phyloP scores from a whole-genome alignment of 805 yeast species.

The Candida pini region DNA sequence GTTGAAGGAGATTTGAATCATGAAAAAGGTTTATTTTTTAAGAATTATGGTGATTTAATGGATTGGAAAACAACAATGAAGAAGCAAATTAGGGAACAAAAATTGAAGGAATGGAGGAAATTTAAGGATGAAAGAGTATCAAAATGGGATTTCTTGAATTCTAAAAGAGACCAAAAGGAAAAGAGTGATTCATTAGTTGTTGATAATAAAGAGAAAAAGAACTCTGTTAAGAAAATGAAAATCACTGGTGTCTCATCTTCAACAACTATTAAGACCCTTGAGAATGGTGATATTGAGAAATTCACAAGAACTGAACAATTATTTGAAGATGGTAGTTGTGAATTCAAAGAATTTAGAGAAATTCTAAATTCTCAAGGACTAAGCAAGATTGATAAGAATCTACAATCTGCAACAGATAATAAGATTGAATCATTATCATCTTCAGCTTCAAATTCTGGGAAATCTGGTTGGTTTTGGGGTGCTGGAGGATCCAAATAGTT shows the following conservation, averaged over 20 bases:
- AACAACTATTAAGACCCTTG: constrained; percentile 31
- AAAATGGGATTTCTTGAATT: constrained; percentile 21
- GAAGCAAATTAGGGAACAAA: constrained; percentile 35
- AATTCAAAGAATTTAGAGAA: constrained; percentile 33
- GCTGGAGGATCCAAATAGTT: constrained; percentile 2
- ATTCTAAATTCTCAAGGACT: no score
- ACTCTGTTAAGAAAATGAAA: constrained; percentile 13
- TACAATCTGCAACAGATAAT: no score
- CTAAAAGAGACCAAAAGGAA: neutral
- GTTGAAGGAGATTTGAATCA: constrained; percentile 35
- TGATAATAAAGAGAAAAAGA: constrained; percentile 23
- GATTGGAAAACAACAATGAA: constrained; percentile 62
- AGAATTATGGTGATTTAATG: constrained; percentile 56
- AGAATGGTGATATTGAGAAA: constrained; percentile 40
- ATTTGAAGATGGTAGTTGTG: constrained; percentile 39
- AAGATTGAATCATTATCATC: no score
- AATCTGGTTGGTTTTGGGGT: constrained; percentile 32
- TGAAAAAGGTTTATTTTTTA: constrained; percentile 58
- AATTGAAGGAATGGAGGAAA: constrained; percentile 20
- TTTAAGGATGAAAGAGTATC: constrained; percentile 19
- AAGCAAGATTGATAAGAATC: no score
- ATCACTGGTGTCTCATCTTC: constrained; percentile 34
- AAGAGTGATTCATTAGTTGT: neutral
- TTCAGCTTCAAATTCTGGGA: constrained; percentile 4
- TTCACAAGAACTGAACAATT: constrained; percentile 30